Evolutionary conservation across 352 stramenopile genomes (phyloP), one percentile per base, ranked within the genome.

Genomic region (Phytophthora capsici): DNA sequence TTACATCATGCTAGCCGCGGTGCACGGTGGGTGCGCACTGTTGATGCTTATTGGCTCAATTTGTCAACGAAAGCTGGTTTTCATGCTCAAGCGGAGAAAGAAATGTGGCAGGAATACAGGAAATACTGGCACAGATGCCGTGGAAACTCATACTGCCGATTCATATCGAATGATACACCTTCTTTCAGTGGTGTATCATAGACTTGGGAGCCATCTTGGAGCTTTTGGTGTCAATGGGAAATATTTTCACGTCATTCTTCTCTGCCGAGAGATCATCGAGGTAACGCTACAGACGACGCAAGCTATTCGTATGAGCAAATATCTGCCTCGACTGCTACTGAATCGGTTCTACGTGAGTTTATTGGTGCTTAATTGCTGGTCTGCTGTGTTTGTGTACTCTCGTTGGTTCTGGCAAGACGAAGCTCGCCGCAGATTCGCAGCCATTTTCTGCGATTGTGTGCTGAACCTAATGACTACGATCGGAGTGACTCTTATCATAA

Each of bases 331-430:
- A 13, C 5, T 64, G 13, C 62, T 69, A 38, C 52, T 82, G 23
- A 76, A 82, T 40, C 55, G 64, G 2, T 63, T 80, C 17, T 77
- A 71, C 13, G 63, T 73, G 16, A 40, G n/a, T 14, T n/a, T 82
- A 3, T 14, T 82, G 2, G 52, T 72, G n/a, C 12, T 64, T 6
- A 77, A 77, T 19, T 77, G 63, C 37, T 77, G 63, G 57, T 61
- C 56, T 3, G 49, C 56, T 20, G n/a, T 63, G 8, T 43, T 77
- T 2, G 46, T 73, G 0, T 57, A 75, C 43, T 57, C 57, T 16
- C 40, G 48, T 1, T 65, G 62, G 47, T 70, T 70, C 34, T 56
- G 38, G 47, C 17, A 23, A 16, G 47, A 71, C 12, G 63, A 66
- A 63, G 48, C 63, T 44, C 57, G 50, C 9, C 63, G 63, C 14